A percentile compares a stretch with the other conserved stretches of the same genome.
Conservation (phyloP, 2,329 filamentous ascomycete genomes). For the Stenocarpella maydis region DNA sequence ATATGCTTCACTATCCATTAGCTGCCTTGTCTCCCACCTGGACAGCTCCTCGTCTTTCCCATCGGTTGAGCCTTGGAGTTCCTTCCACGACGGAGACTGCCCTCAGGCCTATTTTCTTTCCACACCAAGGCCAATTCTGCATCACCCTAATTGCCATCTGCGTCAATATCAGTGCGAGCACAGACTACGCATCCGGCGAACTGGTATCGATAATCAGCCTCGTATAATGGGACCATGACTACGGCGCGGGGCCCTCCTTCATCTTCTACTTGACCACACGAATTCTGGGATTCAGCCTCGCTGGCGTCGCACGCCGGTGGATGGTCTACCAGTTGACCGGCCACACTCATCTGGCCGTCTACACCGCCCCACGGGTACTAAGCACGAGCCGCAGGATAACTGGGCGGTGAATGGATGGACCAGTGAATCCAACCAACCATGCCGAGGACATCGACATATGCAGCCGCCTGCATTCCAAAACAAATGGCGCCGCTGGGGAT, state of each 20-base stretch:
- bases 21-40: slow-evolving; percentile 47
- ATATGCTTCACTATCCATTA: slow-evolving; percentile 46
- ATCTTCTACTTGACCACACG: slow-evolving; percentile 45
- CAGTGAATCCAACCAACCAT: slow-evolving; percentile 44
- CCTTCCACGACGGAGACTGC: slow-evolving; percentile 42
- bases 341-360: slow-evolving; percentile 46
- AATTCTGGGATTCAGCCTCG: slow-evolving; percentile 46
- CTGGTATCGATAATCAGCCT: slow-evolving; percentile 46
- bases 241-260: slow-evolving; percentile 44
- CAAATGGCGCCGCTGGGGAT: no score
- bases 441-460: not conserved
- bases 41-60: slow-evolving; percentile 47
- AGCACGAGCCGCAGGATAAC: slow-evolving; percentile 45
- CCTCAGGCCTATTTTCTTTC: slow-evolving; percentile 39
- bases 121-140: slow-evolving; percentile 44
- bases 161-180: slow-evolving; percentile 43
- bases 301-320: slow-evolving; percentile 46
- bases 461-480: not conserved
- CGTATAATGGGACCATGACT: slow-evolving; percentile 46
- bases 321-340: slow-evolving; percentile 48
- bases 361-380: slow-evolving; percentile 45
- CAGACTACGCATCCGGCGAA: slow-evolving; percentile 39
- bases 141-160: slow-evolving; percentile 47
- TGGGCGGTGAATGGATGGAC: slow-evolving; percentile 46
- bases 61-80: slow-evolving; percentile 45